These are phyloP conservation scores for Calamus simplicifolius DNA, from an alignment of 176 grass and related monocot species.

Conservation along the genomic window DNA sequence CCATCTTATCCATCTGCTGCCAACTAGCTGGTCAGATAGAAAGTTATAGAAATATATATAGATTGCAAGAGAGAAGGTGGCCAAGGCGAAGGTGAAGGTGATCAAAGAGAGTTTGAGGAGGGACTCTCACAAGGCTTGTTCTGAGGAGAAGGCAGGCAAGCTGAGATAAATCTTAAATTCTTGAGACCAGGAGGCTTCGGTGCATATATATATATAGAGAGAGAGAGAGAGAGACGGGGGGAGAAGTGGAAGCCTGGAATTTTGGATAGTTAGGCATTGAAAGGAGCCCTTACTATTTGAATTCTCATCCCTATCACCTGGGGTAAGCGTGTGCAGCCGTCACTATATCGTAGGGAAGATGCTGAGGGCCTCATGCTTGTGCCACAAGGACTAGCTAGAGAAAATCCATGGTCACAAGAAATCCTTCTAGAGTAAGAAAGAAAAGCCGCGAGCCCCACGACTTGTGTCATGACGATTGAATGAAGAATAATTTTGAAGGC, in stretches of 20 bases:
- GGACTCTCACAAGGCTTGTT: not conserved
- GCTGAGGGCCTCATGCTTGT: not conserved
- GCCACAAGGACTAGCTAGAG: not conserved
- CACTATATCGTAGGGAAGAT: slow-evolving; percentile 1
- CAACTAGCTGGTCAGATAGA: not conserved
- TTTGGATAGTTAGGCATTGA: not conserved
- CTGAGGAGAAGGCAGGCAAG: not conserved
- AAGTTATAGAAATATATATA: not conserved
- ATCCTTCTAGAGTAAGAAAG: not conserved
- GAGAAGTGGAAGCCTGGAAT: slow-evolving; percentile 1
- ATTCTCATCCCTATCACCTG: slow-evolving; percentile 19
- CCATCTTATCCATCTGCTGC: slow-evolving; percentile 23
- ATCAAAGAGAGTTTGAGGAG: not conserved
- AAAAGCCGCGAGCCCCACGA: too few species aligned
- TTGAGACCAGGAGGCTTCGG: slow-evolving; percentile 4
- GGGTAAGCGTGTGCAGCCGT: slow-evolving; percentile 1
- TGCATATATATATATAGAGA: slow-evolving; percentile 10
- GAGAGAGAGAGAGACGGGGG: slow-evolving; percentile 6
- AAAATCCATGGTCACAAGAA: slow-evolving; percentile 5
- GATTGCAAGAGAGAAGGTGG: not conserved
- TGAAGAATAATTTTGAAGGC: not conserved
- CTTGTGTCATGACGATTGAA: not conserved
- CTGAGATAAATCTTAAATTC: slow-evolving; percentile 14
- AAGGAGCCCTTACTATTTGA: not conserved
- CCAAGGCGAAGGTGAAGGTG: not conserved